Conservation (phyloP, 148 eudicot species). For the Fagopyrum tataricum region DNA sequence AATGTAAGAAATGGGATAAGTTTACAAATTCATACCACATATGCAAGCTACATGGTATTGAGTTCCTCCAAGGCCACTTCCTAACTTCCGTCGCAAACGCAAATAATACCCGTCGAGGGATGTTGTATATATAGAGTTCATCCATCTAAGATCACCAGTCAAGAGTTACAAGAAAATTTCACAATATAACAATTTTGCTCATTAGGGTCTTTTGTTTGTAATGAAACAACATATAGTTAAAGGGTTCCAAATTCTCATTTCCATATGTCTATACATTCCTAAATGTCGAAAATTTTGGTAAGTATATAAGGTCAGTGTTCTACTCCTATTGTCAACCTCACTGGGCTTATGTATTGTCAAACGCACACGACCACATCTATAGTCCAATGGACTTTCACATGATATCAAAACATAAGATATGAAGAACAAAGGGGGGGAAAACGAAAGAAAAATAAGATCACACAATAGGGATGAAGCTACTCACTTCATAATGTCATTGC, state of each 20-base stretch:
- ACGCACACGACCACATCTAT: no score
- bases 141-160: slow-evolving; percentile 31
- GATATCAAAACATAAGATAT: no score
- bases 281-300: neutral
- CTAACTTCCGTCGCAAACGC: slow-evolving; percentile 54
- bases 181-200: neutral
- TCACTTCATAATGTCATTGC: slow-evolving; percentile 49
- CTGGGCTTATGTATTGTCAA: no score
- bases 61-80: slow-evolving; percentile 35
- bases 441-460: neutral
- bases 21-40: slow-evolving; percentile 26
- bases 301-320: no score
- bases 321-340: no score
- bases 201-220: neutral
- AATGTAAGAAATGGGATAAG: neutral
- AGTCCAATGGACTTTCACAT: no score
- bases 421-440: no score
- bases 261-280: neutral
- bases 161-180: neutral
- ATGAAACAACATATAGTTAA: no score
- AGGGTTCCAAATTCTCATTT: neutral
- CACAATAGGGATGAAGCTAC: slow-evolving; percentile 4
- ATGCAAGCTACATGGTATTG: slow-evolving; percentile 59
- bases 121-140: slow-evolving; percentile 28
- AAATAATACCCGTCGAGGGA: slow-evolving; percentile 47